Base-by-base conservation (phyloP, 805 yeast species). In the Yarrowia keelungensis region DNA sequence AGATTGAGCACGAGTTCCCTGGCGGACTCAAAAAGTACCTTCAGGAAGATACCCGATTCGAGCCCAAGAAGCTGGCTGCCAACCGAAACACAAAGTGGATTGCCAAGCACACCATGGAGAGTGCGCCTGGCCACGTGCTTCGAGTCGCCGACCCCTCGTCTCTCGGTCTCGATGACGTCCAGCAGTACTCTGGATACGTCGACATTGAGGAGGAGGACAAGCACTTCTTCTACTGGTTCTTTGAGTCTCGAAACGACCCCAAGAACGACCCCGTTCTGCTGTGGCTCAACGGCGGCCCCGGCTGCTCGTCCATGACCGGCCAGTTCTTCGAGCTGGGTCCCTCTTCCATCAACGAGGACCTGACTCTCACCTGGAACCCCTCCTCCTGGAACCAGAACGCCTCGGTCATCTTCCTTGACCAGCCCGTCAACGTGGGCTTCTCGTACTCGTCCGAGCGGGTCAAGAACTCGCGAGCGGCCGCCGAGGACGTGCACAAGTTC, bases 241-340 rank as follows among this genome's bases (percentile, higher is more conserved):
- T 94, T 73, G 98, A 93, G 79, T 89, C 96, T 67, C 87, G 97
- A 81, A 88, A 88, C 75, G 92, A 91, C 77, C 98, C 98, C 4
- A 79, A 78, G 68, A 90, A 82, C 68, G 98, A 94, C 78, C 98
- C 98, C 2, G 84, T 92, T 22, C 84, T 94, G 67, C 82, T 94
- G 73, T 92, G 97, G 98, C 82, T 93, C 74, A 93, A 93, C 76
- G 98, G 98, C 72, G 97, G 98, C 7, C 98, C 98, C 49, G 98
- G 98, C 11, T 93, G 98, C 77, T 91, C 97, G 0, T 91, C 97
- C 0, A 80, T 92, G 76, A 91, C 96, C 43, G 98, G 98, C 10
- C 81, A 93, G 70, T 86, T 94, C 74, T 92, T 93, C 75, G 98
- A 94, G 78, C 84, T 92, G 75, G 98, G 98, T 36, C 97, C 98